phyloP scores from a whole-genome alignment of 495 filamentous ascomycete species.

The Aspergillus coremiiformis region DNA sequence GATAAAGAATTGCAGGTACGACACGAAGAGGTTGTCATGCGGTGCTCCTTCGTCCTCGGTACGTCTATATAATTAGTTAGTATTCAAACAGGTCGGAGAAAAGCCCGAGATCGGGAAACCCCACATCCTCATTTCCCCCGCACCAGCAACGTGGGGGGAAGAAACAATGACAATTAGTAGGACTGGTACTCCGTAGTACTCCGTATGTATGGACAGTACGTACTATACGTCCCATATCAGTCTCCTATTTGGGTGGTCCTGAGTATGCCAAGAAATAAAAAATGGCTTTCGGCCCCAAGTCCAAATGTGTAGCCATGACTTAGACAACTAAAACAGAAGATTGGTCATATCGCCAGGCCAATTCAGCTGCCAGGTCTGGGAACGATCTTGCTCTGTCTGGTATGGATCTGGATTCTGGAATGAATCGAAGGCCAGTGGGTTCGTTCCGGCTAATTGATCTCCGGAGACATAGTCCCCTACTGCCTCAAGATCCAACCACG shows the following conservation, averaged over 20 bases:
- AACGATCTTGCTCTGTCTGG: constrained; percentile 26
- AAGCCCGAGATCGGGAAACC: background rate
- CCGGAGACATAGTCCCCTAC: constrained; percentile 50
- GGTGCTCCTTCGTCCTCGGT: background rate
- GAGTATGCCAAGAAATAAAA: background rate
- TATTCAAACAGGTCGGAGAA: constrained; percentile 1
- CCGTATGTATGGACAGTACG: no score
- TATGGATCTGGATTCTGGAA: constrained; percentile 32
- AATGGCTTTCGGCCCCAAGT: background rate
- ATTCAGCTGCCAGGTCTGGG: constrained; percentile 36
- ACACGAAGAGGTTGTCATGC: background rate
- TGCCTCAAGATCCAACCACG: constrained; percentile 50
- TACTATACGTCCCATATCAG: background rate
- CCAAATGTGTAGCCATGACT: background rate
- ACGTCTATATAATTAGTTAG: no score
- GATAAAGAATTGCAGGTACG: background rate
- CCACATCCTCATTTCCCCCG: background rate
- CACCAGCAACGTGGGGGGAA: background rate
- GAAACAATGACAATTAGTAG: background rate
- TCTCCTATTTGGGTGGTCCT: background rate
- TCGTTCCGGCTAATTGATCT: constrained; percentile 32
- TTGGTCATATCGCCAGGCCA: constrained; percentile 40
- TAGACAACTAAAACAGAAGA: constrained; percentile 31
- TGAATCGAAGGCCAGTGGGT: constrained; percentile 31
- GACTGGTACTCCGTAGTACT: no score